A percentile compares a stretch with the other conserved stretches of the same genome.
These are phyloP conservation scores for Vitis hybrid DNA, from an alignment of 177 flowering plant genomes.

Conservation along the genomic window DNA sequence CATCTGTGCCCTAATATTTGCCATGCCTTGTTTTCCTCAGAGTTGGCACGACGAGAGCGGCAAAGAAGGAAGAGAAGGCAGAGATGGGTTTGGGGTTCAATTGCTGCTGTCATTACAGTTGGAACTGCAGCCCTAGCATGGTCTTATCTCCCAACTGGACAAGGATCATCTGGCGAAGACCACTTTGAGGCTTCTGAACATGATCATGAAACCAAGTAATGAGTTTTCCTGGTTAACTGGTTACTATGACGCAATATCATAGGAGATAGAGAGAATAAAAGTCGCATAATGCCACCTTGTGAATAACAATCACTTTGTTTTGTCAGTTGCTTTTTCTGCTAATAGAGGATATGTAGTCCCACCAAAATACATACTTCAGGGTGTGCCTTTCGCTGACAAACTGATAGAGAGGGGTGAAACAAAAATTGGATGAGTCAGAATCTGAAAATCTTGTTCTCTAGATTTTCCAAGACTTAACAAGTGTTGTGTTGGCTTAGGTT, in stretches of 20 bases:
- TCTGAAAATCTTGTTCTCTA: neutral
- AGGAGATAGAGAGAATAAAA: constrained; percentile 8
- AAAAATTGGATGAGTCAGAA: neutral
- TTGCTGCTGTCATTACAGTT: constrained; percentile 54
- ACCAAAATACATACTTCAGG: neutral
- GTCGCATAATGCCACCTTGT: constrained; percentile 13
- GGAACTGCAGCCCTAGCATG: constrained; percentile 71
- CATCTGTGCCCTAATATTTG: no score
- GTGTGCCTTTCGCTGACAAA: constrained; percentile 1
- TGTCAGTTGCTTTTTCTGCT: neutral
- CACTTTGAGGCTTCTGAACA: constrained; percentile 18
- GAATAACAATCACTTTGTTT: constrained; percentile 18
- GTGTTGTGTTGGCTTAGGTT: neutral
- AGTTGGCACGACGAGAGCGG: constrained; percentile 57
- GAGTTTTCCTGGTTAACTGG: constrained; percentile 1
- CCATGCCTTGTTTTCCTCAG: constrained; percentile 27
- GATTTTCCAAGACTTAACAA: constrained; percentile 1
- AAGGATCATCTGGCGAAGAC: constrained; percentile 29
- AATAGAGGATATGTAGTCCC: constrained; percentile 12
- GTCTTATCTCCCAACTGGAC: constrained; percentile 55
- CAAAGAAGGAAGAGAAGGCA: constrained; percentile 63
- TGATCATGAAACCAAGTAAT: constrained; percentile 21
- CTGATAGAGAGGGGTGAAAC: neutral
- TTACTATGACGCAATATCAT: neutral
- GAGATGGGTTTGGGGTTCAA: constrained; percentile 83